Percentiles rank a stretch among this genome's conserved stretches.
Evolutionary conservation across 1,284 basidiomycete species (phyloP).

Genomic region (Crucibulum cyathiforme): DNA sequence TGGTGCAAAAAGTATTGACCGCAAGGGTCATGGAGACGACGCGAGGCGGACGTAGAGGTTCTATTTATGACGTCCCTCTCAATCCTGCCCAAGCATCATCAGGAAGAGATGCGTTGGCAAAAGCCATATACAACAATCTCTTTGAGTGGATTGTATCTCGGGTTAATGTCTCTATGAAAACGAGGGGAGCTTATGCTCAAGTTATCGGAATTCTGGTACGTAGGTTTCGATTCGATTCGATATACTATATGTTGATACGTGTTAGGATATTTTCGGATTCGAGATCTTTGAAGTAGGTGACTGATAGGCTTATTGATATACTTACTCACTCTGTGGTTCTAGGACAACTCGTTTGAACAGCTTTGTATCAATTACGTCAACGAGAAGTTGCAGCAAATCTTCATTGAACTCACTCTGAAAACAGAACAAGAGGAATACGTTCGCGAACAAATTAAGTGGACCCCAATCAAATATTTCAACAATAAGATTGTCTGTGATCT

Average conservation of each 20-base stretch:
- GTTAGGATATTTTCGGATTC: slow-evolving; percentile 94
- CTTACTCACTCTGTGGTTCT: slow-evolving; percentile 4
- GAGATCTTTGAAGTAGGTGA: slow-evolving; percentile 89
- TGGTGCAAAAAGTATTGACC: slow-evolving; percentile 88
- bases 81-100: slow-evolving; percentile 92
- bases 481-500: slow-evolving; percentile 98
- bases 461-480: slow-evolving; percentile 97
- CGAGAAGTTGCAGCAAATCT: slow-evolving; percentile 99
- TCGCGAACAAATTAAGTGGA: slow-evolving; percentile 99
- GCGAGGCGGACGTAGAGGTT: slow-evolving; percentile 90
- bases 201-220: slow-evolving; percentile 92
- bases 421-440: slow-evolving; percentile 99
- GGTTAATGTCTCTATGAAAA: slow-evolving; percentile 96
- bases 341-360: slow-evolving; percentile 99
- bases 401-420: slow-evolving; percentile 98
- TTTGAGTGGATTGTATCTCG: slow-evolving; percentile 99
- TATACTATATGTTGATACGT: no score
- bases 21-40: slow-evolving; percentile 92
- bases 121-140: slow-evolving; percentile 98
- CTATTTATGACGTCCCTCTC: slow-evolving; percentile 95
- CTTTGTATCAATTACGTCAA: slow-evolving; percentile 99
- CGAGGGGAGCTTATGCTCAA: slow-evolving; percentile 76
- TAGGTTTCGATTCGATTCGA: slow-evolving; percentile 3
- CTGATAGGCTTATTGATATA: not conserved
- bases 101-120: slow-evolving; percentile 91